Evolutionary conservation across 148 eudicot species (phyloP).

Genomic region (Silene uniflora): DNA sequence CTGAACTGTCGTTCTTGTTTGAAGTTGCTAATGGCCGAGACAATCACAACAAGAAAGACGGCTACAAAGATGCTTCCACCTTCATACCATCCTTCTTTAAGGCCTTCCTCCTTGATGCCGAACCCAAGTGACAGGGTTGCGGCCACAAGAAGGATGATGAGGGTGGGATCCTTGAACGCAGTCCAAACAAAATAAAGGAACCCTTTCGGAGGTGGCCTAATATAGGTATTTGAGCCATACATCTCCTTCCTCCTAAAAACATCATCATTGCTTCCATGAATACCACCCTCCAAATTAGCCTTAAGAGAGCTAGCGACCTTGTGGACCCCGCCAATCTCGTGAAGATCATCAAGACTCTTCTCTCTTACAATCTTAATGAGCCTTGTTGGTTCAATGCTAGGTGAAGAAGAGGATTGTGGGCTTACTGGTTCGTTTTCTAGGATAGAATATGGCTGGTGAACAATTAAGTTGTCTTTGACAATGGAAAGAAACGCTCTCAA

Average conservation of each 20-base stretch:
- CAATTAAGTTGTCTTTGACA: conserved; percentile 2
- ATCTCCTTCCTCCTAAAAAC: conserved; percentile 29
- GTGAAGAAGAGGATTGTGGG: conserved; percentile 9
- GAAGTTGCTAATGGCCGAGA: conserved; percentile 68
- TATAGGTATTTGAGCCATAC: conserved; percentile 65
- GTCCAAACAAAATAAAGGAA: conserved; percentile 45
- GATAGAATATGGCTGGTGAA: conserved; percentile 11
- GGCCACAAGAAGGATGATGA: conserved; percentile 59
- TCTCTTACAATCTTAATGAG: conserved; percentile 50
- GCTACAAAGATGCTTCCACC: conserved; percentile 84
- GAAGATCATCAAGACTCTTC: conserved; percentile 35
- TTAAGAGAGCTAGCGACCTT: conserved; percentile 42
- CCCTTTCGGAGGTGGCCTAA: conserved; percentile 61
- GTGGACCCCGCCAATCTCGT: conserved; percentile 38
- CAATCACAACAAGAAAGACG: conserved; percentile 60
- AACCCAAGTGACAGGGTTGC: conserved; percentile 79
- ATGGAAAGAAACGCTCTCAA: conserved; percentile 29
- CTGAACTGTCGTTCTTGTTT: conserved; percentile 70
- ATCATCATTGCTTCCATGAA: conserved; percentile 34
- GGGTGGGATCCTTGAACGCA: conserved; percentile 64
- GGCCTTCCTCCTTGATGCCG: conserved; percentile 67
- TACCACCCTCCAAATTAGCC: conserved; percentile 45
- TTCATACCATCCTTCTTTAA: conserved; percentile 81
- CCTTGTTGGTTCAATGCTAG: conserved; percentile 29
- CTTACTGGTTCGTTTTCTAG: conserved; percentile 17